phyloP scores from a whole-genome alignment of 2,329 filamentous ascomycete species.

The Chalaropsis ovoidea region DNA sequence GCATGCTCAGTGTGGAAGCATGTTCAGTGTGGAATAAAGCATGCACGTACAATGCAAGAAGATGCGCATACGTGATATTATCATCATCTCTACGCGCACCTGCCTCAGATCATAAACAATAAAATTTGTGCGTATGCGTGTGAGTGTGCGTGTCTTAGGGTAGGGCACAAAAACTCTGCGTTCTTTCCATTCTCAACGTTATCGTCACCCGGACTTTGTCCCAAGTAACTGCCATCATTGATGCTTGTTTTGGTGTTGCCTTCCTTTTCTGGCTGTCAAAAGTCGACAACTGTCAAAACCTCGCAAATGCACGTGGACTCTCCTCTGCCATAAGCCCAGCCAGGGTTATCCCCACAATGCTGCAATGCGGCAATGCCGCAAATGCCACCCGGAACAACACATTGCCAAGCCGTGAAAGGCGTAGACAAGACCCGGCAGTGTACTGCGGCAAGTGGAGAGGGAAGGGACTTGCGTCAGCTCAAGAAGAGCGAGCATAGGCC shows the following conservation, averaged over 20 bases:
- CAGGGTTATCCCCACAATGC: not conserved
- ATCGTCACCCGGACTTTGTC: not conserved
- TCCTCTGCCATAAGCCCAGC: not conserved
- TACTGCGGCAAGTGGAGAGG: too few relatives aligned
- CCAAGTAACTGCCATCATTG: not conserved
- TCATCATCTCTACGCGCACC: not conserved
- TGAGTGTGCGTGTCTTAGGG: not conserved
- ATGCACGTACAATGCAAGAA: too few relatives aligned
- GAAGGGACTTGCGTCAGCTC: too few relatives aligned
- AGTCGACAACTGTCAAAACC: not conserved
- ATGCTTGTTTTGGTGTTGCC: not conserved
- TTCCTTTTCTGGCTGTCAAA: too few relatives aligned
- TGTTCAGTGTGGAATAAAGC: too few relatives aligned
- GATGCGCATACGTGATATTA: too few relatives aligned
- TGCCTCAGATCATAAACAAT: not conserved
- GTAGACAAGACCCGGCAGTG: too few relatives aligned
- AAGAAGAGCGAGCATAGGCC: too few relatives aligned
- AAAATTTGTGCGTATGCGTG: not conserved
- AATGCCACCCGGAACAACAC: too few relatives aligned
- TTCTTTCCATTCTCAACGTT: not conserved
- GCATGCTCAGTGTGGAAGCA: too few relatives aligned
- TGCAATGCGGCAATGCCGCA: not conserved
- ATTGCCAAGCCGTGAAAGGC: too few relatives aligned
- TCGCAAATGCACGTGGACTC: not conserved
- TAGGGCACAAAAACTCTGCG: not conserved